phyloP scores from a whole-genome alignment of 2,329 filamentous ascomycete genomes.

The Fusarium virguliforme region DNA sequence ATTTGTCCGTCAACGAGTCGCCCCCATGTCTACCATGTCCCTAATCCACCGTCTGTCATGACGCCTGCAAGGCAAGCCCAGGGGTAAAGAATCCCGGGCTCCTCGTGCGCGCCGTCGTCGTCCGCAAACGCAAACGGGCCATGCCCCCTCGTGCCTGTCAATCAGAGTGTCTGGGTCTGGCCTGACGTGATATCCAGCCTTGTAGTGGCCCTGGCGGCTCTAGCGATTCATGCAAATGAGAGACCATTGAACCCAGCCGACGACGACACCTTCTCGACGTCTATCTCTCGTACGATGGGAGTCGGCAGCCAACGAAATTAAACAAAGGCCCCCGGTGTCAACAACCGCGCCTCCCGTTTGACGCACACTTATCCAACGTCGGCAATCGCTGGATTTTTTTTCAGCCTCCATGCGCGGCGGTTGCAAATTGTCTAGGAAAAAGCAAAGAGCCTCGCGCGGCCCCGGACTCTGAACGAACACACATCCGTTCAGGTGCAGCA shows the following conservation, averaged over 20 bases:
- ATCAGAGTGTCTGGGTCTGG: conserved; percentile 12
- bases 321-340: not conserved
- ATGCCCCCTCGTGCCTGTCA: conserved; percentile 6
- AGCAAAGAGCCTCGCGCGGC: conserved; percentile 7
- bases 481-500: too few relatives aligned
- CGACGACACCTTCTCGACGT: not conserved
- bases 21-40: not conserved
- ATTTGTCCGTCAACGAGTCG: not conserved
- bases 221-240: conserved; percentile 40
- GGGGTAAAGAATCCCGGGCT: conserved; percentile 25
- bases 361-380: too few relatives aligned
- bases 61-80: conserved; percentile 12
- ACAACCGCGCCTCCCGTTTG: not conserved
- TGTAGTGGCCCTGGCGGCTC: conserved; percentile 13
- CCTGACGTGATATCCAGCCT: conserved; percentile 34
- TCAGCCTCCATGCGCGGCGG: conserved; percentile 19
- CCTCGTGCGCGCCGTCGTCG: conserved; percentile 20
- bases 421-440: conserved; percentile 12
- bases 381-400: conserved; percentile 6
- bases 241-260: conserved; percentile 35
- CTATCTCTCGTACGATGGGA: conserved; percentile 30
- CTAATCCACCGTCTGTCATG: conserved; percentile 23
- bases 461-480: conserved; percentile 2
- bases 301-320: conserved; percentile 40
- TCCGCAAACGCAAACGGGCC: conserved; percentile 7